phyloP scores from a whole-genome alignment of 2,329 filamentous ascomycete species.

The Beauveria rudraprayagi region DNA sequence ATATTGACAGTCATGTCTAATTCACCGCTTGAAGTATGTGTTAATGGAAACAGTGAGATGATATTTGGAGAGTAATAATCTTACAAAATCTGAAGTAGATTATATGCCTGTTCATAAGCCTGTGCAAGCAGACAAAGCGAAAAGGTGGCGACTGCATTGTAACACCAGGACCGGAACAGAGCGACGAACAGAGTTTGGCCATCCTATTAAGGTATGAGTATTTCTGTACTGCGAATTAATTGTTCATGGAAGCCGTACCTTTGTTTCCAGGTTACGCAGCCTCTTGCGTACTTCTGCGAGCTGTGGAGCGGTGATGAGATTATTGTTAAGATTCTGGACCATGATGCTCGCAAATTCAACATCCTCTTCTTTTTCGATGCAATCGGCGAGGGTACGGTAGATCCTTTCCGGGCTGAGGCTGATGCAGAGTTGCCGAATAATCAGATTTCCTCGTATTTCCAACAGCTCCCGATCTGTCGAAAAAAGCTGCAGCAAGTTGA shows the following conservation, averaged over 20 bases:
- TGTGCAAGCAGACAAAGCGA: constrained; percentile 91
- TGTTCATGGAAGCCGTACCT: constrained; percentile 36
- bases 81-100: constrained; percentile 90
- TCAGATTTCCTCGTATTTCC: constrained; percentile 88
- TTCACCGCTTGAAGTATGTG: constrained; percentile 58
- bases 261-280: constrained; percentile 81
- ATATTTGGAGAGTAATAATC: constrained; percentile 18
- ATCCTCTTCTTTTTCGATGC: constrained; percentile 95
- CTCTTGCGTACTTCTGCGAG: constrained; percentile 84
- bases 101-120: constrained; percentile 96
- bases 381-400: constrained; percentile 90
- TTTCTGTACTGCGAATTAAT: not conserved
- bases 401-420: constrained; percentile 91
- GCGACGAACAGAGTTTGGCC: constrained; percentile 93
- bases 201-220: constrained; percentile 45
- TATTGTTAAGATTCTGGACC: constrained; percentile 99
- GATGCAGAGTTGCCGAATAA: constrained; percentile 89
- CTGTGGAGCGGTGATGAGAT: constrained; percentile 94
- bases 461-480: constrained; percentile 86
- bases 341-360: constrained; percentile 98
- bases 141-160: constrained; percentile 96
- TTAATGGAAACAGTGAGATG: not conserved
- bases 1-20: constrained; percentile 99
- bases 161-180: constrained; percentile 94
- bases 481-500: constrained; percentile 89